phyloP scores from a whole-genome alignment of 2,329 filamentous ascomycete species.

The Colletotrichum magnum region DNA sequence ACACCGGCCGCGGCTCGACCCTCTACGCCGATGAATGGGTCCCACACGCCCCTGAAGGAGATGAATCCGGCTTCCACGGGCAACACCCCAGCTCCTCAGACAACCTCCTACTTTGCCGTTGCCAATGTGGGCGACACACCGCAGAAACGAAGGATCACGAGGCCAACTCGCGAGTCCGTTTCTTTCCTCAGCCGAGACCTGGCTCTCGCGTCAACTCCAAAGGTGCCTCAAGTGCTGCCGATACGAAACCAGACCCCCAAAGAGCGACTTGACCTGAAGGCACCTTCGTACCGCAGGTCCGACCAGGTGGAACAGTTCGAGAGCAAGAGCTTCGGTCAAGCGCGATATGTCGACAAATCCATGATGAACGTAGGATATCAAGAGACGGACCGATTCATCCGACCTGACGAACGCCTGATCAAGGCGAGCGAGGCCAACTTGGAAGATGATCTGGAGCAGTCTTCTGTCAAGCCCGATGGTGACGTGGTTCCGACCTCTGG shows the following conservation, averaged over 20 bases:
- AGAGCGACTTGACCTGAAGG: conserved; percentile 83
- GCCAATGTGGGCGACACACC: conserved; percentile 54
- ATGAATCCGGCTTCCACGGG: conserved; percentile 59
- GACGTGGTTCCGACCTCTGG: conserved; percentile 64
- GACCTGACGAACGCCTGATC: conserved; percentile 80
- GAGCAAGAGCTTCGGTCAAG: conserved; percentile 86
- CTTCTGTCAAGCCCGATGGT: conserved; percentile 67
- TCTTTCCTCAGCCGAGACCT: conserved; percentile 66
- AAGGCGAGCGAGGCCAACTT: conserved; percentile 72
- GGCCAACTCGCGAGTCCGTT: conserved; percentile 65
- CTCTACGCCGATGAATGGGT: conserved; percentile 57
- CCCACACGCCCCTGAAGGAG: conserved; percentile 62
- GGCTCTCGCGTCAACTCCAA: conserved; percentile 62
- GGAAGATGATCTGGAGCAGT: conserved; percentile 71
- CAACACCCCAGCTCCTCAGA: conserved; percentile 58
- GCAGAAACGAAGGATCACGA: conserved; percentile 59
- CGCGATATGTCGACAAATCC: conserved; percentile 93
- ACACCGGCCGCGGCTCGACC: conserved; percentile 50
- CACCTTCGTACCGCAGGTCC: conserved; percentile 81
- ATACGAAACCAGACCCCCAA: conserved; percentile 84
- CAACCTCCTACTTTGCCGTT: conserved; percentile 50
- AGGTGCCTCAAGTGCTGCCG: conserved; percentile 77
- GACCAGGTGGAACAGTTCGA: conserved; percentile 86
- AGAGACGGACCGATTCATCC: conserved; percentile 90
- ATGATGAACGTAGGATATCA: conserved; percentile 98